phyloP scores from a whole-genome alignment of 176 grass and related monocot genomes.

The Rhynchospora pubera region DNA sequence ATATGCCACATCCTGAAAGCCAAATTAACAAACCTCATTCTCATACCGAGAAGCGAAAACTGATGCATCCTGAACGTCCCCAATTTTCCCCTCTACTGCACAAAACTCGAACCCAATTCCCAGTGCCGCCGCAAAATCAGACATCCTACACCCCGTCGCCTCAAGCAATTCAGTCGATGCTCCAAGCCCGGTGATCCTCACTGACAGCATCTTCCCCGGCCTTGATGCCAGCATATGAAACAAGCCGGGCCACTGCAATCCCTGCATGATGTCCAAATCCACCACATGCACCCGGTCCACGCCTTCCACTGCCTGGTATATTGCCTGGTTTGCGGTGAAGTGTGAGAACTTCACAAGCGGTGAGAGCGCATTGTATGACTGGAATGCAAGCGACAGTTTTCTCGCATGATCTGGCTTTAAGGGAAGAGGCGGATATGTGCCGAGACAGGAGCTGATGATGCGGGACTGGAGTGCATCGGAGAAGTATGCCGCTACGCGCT shows the following conservation, averaged over 20 bases:
- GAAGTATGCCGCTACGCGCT: conserved; percentile 87
- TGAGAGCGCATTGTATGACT: conserved; percentile 72
- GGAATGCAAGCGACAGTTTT: conserved; percentile 47
- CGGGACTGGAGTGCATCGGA: conserved; percentile 67
- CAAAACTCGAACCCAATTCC: conserved; percentile 72
- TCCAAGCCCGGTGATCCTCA: conserved; percentile 73
- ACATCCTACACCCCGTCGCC: conserved; percentile 59
- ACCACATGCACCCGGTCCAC: conserved; percentile 59
- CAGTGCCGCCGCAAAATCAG: conserved; percentile 54
- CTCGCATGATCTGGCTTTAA: conserved; percentile 23
- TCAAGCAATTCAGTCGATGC: conserved; percentile 71
- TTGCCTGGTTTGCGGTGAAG: conserved; percentile 94
- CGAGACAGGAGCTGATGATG: conserved; percentile 70
- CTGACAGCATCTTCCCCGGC: conserved; percentile 36
- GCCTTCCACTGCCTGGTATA: conserved; percentile 66
- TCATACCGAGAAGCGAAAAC: conserved; percentile 37
- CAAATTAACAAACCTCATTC: conserved; percentile 22
- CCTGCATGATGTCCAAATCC: conserved; percentile 96
- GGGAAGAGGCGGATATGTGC: conserved; percentile 55
- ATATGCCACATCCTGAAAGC: neutral
- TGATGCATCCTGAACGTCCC: conserved; percentile 35
- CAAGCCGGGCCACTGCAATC: conserved; percentile 77
- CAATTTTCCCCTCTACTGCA: conserved; percentile 75
- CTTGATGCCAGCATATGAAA: conserved; percentile 90
- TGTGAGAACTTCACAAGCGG: conserved; percentile 93